phyloP scores from a whole-genome alignment of 2,329 filamentous ascomycete species.

The Aspergillus pseudoterreus region DNA sequence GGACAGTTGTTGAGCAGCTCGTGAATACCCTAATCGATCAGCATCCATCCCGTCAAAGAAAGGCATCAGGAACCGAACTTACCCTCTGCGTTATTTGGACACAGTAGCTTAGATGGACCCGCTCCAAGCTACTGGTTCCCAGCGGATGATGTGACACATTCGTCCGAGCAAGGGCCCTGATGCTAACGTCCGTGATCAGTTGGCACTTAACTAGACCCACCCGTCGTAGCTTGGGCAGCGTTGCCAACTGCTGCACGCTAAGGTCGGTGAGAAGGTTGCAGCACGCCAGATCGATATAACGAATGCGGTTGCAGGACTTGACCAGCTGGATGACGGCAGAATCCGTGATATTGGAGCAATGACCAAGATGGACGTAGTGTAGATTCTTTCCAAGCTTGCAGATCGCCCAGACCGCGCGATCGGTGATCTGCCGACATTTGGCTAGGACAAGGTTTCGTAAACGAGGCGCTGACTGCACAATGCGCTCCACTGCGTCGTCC shows the following conservation, averaged over 20 bases:
- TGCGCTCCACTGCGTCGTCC: conserved; percentile 82
- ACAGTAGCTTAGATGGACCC: conserved; percentile 96
- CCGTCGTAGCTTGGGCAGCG: conserved; percentile 85
- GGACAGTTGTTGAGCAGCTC: conserved; percentile 85
- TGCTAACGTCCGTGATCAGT: conserved; percentile 84
- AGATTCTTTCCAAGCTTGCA: conserved; percentile 89
- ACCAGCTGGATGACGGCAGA: conserved; percentile 80
- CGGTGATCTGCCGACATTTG: conserved; percentile 91
- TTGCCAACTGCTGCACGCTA: conserved; percentile 78
- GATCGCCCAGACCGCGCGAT: conserved; percentile 81
- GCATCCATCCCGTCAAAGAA: background rate
- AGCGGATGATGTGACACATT: conserved; percentile 51
- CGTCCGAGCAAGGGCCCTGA: conserved; percentile 74
- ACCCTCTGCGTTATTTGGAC: conserved; percentile 77
- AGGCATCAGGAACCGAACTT: conserved; percentile 30
- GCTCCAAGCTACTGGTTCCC: conserved; percentile 70
- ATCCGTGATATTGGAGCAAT: conserved; percentile 89
- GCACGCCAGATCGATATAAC: conserved; percentile 97
- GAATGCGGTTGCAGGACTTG: conserved; percentile 81
- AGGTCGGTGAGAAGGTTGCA: conserved; percentile 83
- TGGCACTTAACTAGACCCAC: conserved; percentile 94
- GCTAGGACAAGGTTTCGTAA: conserved; percentile 89
- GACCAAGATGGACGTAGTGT: conserved; percentile 92
- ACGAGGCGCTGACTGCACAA: conserved; percentile 80
- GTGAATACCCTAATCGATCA: conserved; percentile 70